Evolutionary conservation across 1,139 yeast genomes (phyloP).

Genomic region (Suhomyces anneliseae): DNA sequence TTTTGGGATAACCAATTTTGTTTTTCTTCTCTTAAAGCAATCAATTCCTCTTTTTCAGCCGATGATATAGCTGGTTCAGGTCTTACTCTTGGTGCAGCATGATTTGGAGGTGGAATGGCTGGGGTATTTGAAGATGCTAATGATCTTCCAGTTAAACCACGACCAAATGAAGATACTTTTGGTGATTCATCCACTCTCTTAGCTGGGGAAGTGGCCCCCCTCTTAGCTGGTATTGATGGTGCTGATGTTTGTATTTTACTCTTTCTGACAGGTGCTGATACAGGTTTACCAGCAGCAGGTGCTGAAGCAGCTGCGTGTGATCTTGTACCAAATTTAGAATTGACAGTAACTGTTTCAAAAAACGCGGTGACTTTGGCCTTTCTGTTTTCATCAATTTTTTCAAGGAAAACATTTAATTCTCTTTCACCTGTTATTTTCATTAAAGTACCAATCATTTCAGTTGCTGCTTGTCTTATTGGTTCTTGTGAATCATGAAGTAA

Average conservation of each 20-base stretch:
- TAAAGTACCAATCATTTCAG: constrained; percentile 76
- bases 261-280: constrained; percentile 15
- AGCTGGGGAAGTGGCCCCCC: constrained; percentile 67
- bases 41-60: constrained; percentile 49
- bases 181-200: constrained; percentile 39
- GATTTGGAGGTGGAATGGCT: constrained; percentile 16
- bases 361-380: constrained; percentile 65
- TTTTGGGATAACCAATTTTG: constrained; percentile 49
- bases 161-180: constrained; percentile 31
- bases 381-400: constrained; percentile 72
- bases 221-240: constrained; percentile 56
- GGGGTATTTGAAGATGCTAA: constrained; percentile 24
- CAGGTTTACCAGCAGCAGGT: constrained; percentile 14
- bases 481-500: constrained; percentile 81
- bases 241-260: constrained; percentile 10
- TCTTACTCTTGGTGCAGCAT: constrained; percentile 8
- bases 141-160: constrained; percentile 42
- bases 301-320: constrained; percentile 10
- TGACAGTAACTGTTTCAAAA: constrained; percentile 57
- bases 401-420: constrained; percentile 59
- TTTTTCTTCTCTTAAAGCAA: constrained; percentile 53
- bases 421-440: constrained; percentile 82
- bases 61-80: constrained; percentile 15
- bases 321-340: constrained; percentile 24
- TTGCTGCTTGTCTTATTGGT: constrained; percentile 77